phyloP scores from a whole-genome alignment of 1,284 basidiomycete species.

The Coniophora puteana region DNA sequence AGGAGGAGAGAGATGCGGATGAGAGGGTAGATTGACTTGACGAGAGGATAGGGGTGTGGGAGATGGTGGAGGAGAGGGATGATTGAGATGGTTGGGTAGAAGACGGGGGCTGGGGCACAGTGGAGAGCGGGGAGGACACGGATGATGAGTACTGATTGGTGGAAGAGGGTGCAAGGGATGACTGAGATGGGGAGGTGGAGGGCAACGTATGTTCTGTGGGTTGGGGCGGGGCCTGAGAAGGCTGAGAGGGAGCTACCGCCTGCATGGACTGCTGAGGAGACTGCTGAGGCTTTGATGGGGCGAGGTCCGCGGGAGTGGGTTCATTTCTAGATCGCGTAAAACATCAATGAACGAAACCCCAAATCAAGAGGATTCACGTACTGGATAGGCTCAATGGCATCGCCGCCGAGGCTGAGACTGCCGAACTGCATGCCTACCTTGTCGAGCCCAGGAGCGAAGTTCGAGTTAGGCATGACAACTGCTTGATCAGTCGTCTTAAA shows the following conservation, averaged over 20 bases:
- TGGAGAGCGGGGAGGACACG: conserved; percentile 17
- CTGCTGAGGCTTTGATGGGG: conserved; percentile 44
- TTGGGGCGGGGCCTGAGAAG: conserved; percentile 19
- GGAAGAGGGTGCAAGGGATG: conserved; percentile 35
- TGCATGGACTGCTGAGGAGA: conserved; percentile 42
- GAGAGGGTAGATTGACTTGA: conserved; percentile 37
- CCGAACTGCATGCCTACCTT: conserved; percentile 84
- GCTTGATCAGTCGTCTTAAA: conserved; percentile 71
- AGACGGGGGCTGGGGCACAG: conserved; percentile 25
- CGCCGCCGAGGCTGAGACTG: conserved; percentile 67
- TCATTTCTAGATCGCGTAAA: conserved; percentile 18
- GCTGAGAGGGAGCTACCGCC: conserved; percentile 15
- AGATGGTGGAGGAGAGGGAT: conserved; percentile 35
- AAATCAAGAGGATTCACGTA: conserved; percentile 27
- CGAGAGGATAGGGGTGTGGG: conserved; percentile 37
- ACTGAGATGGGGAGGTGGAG: conserved; percentile 31
- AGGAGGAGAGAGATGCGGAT: conserved; percentile 24
- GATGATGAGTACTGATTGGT: conserved; percentile 33
- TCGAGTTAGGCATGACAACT: conserved; percentile 66
- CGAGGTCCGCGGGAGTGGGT: conserved; percentile 20
- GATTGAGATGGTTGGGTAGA: conserved; percentile 38
- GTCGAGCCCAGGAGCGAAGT: conserved; percentile 57
- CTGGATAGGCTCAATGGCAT: conserved; percentile 49
- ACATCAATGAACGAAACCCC: conserved; percentile 9
- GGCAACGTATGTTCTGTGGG: conserved; percentile 24